Percentiles rank a stretch among this genome's conserved stretches.
Conservation (phyloP, 768 basidiomycete species). For the Tubosaeta sp. region DNA sequence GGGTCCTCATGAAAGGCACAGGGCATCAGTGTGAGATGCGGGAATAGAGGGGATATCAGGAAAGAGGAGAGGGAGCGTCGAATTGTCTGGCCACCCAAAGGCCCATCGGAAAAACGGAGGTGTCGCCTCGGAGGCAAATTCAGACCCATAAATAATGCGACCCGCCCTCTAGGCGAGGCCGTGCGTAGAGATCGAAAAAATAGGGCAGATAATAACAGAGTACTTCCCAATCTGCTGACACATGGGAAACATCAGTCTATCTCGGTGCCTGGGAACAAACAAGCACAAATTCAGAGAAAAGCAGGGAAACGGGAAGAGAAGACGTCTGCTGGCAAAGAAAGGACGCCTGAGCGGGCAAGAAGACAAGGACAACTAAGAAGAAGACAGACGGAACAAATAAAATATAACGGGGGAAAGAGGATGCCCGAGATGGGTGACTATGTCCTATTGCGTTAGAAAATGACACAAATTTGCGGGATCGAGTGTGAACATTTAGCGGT, state of each 20-base stretch:
- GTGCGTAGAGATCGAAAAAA: neutral
- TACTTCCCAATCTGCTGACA: neutral
- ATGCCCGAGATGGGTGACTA: neutral
- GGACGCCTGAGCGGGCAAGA: neutral
- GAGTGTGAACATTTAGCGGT: slow-evolving; percentile 1
- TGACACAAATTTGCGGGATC: neutral
- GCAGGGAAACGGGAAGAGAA: neutral
- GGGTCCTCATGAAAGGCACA: neutral
- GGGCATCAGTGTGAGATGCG: neutral
- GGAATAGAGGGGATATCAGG: neutral
- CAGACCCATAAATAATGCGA: neutral
- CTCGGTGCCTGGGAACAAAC: slow-evolving; percentile 2
- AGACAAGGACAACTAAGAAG: slow-evolving; percentile 1
- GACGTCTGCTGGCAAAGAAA: slow-evolving; percentile 1
- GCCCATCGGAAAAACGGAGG: neutral
- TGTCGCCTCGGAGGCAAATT: neutral
- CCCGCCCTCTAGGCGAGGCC: neutral
- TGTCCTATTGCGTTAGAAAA: neutral
- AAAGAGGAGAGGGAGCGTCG: neutral
- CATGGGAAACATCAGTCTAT: neutral
- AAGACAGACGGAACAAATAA: neutral
- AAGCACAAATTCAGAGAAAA: neutral
- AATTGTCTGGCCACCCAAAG: neutral
- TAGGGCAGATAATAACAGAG: neutral
- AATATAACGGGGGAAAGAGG: neutral